phyloP scores from a whole-genome alignment of 208 protist species.

The Crithidia thermophila region DNA sequence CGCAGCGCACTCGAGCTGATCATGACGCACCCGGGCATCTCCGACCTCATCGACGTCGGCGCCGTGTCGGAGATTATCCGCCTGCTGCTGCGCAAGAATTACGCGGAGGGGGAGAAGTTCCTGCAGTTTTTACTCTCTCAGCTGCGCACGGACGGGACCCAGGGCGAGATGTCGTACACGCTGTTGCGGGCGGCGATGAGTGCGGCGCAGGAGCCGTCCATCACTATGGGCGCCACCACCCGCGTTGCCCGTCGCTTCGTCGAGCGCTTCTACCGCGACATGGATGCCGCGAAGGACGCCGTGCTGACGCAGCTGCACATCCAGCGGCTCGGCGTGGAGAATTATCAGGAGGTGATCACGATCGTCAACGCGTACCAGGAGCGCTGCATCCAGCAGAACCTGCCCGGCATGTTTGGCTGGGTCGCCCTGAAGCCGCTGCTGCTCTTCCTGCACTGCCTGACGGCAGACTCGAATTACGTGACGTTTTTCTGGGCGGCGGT shows the following conservation, averaged over 20 bases:
- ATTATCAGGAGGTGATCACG: conserved; percentile 65
- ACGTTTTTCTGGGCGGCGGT: conserved; percentile 89
- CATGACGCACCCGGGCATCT: conserved; percentile 61
- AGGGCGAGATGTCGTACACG: conserved; percentile 27
- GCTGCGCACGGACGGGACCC: conserved; percentile 39
- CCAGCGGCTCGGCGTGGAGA: conserved; percentile 62
- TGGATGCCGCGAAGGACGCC: conserved; percentile 66
- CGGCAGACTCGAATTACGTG: conserved; percentile 87
- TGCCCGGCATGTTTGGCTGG: conserved; percentile 87
- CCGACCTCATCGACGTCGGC: conserved; percentile 76
- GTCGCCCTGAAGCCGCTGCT: conserved; percentile 67
- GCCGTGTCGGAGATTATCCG: conserved; percentile 62
- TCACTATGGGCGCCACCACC: conserved; percentile 48
- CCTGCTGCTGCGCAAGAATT: conserved; percentile 56
- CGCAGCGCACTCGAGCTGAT: conserved; percentile 60
- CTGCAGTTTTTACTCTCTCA: conserved; percentile 62
- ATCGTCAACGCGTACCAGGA: conserved; percentile 71
- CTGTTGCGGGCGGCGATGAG: conserved; percentile 62
- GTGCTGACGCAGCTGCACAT: conserved; percentile 81
- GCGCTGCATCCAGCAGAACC: conserved; percentile 54
- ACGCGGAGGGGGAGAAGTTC: conserved; percentile 70
- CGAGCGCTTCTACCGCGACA: conserved; percentile 69
- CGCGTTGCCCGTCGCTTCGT: conserved; percentile 52
- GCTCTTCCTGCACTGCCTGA: conserved; percentile 76
- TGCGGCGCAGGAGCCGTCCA: conserved; percentile 72